phyloP scores from a whole-genome alignment of 2,329 filamentous ascomycete genomes.

The Pestalotiopsis sp. region DNA sequence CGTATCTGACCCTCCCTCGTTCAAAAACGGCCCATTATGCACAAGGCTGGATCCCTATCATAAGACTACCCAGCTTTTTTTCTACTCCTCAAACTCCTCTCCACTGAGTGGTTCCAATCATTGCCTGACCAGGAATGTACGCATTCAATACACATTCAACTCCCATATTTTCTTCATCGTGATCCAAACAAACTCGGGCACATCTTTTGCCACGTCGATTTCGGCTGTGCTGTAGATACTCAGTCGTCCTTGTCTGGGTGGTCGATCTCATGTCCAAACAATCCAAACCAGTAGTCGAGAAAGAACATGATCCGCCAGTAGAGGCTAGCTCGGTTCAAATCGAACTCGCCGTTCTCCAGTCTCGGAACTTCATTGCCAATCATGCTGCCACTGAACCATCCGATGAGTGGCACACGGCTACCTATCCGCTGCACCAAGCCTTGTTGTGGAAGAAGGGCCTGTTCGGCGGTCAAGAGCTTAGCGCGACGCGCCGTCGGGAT shows the following conservation, averaged over 20 bases:
- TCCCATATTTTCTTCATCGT: background rate
- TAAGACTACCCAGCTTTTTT: constrained; percentile 1
- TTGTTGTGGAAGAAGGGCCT: constrained; percentile 71
- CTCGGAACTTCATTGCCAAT: constrained; percentile 77
- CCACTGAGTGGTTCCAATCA: background rate
- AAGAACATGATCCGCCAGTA: constrained; percentile 71
- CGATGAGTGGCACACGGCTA: constrained; percentile 67
- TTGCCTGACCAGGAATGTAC: constrained; percentile 1
- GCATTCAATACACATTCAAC: background rate
- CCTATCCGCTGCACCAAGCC: constrained; percentile 65
- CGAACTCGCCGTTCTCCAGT: constrained; percentile 74
- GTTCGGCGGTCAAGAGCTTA: constrained; percentile 67
- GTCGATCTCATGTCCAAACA: constrained; percentile 62
- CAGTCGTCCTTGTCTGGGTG: constrained; percentile 61
- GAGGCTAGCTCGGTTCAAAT: constrained; percentile 68
- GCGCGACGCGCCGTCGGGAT: constrained; percentile 69
- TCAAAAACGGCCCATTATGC: background rate
- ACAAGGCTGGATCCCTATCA: background rate
- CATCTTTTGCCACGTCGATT: background rate
- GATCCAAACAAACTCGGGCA: background rate
- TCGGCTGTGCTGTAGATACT: constrained; percentile 8
- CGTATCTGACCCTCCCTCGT: background rate
- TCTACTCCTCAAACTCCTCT: constrained; percentile 1
- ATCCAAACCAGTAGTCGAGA: constrained; percentile 58
- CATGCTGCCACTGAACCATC: constrained; percentile 72